Evolutionary conservation across 176 grass and related monocot species (phyloP), one percentile per base, ranked within the genome.

Genomic region (Poa annua): DNA sequence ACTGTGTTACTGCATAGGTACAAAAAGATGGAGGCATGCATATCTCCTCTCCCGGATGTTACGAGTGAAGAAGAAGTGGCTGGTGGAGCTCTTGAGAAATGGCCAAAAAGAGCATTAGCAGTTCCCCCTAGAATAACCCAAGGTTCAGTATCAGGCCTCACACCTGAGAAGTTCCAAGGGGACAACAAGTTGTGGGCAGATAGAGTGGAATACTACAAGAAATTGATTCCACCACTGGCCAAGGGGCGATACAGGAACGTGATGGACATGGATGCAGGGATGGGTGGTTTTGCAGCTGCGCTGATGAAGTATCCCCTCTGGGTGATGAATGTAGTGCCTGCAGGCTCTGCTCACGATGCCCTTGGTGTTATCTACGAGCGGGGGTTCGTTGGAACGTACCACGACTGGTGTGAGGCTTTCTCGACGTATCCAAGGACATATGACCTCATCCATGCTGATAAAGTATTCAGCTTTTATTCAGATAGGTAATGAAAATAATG

Each of bases 391-490:
- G 94, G 94, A 22, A 89, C 88, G 3, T 96, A 89, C 54, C 94
- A 93, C 14, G 90, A 96, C 69, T 96, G 94, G 94, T 96, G 94
- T 60, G 94, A 96, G 61, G 91, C 94, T 85, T 96, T 96, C 82
- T 90, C 90, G n/a, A 96, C 94, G 0, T 96, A 96, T 84, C 94
- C 91, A 0, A 93, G 94, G 86, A 96, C 94, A 14, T 96, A 96
- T 50, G 94, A 96, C 75, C 84, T 96, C 53, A 89, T 96, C 81
- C 94, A 96, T 21, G 91, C 94, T 66, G 81, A 93, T 75, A 88
- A 81, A 85, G 13, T 93, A 16, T 96, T 96, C 74, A 87, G 86
- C 52, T 79, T 72, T 75, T 91, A 96, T 85, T 74, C 81, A 54
- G 77, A 93, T 8, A 91, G 91, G 94, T 96, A 89, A 88, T 17